Evolutionary conservation across 139 green algal species (phyloP).

Genomic region (Auxenochlorella pyrenoidosa): DNA sequence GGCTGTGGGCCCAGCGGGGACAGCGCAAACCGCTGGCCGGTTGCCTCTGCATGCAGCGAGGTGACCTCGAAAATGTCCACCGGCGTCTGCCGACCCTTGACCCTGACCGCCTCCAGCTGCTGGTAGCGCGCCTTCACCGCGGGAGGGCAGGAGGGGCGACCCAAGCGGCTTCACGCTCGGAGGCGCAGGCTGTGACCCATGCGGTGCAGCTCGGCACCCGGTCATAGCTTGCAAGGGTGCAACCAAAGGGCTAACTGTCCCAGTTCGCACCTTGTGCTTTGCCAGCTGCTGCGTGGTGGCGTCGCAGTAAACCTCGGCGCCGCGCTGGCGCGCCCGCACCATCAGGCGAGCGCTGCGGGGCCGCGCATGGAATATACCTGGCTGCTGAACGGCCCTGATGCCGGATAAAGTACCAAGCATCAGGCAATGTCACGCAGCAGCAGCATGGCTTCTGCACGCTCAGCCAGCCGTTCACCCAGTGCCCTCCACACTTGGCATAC

Average conservation of each 20-base stretch:
- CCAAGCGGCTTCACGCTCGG: background rate
- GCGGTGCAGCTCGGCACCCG: too few relatives aligned
- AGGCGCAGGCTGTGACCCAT: background rate
- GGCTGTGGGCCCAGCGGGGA: background rate
- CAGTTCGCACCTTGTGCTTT: slow-evolving; percentile 1
- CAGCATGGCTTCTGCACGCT: background rate
- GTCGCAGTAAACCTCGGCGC: slow-evolving; percentile 75
- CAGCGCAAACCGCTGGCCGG: background rate
- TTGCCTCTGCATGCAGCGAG: background rate
- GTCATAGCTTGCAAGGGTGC: too few relatives aligned
- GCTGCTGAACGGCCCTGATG: too few relatives aligned
- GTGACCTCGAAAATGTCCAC: slow-evolving; percentile 49
- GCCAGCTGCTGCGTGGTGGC: slow-evolving; percentile 58
- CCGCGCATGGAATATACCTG: background rate
- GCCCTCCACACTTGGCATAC: background rate
- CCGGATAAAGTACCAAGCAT: too few relatives aligned
- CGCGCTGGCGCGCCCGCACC: slow-evolving; percentile 41
- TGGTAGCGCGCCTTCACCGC: background rate
- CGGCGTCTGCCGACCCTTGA: slow-evolving; percentile 67
- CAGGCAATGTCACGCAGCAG: too few relatives aligned
- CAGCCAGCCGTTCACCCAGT: too few relatives aligned
- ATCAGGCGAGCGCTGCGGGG: slow-evolving; percentile 71
- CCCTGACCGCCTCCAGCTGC: slow-evolving; percentile 59
- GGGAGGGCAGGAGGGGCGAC: background rate
- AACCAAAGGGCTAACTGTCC: too few relatives aligned